Evolutionary conservation across 495 filamentous ascomycete genomes (phyloP).

Genomic region (Penicillium arizonense): DNA sequence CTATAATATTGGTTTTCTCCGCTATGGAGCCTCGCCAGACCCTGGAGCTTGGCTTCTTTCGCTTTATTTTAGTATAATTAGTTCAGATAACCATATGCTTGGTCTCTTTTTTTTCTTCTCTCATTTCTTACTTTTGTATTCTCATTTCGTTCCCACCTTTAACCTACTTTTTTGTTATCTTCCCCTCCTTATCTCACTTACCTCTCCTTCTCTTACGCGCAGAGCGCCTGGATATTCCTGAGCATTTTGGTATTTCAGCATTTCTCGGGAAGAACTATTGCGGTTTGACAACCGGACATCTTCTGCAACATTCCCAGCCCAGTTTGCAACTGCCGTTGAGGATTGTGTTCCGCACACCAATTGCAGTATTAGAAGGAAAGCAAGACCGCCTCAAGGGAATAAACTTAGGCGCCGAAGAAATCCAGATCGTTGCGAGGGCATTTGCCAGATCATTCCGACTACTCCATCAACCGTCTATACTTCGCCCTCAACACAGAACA

Average conservation of each 20-base stretch:
- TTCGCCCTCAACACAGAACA: background rate
- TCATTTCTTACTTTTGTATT: slow-evolving; percentile 4
- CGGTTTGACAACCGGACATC: slow-evolving; percentile 15
- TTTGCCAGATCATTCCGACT: slow-evolving; percentile 3
- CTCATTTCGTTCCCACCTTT: slow-evolving; percentile 10
- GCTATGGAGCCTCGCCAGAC: slow-evolving; percentile 21
- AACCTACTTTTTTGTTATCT: slow-evolving; percentile 5
- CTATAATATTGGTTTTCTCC: slow-evolving; percentile 4
- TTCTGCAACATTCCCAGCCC: slow-evolving; percentile 22
- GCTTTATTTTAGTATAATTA: slow-evolving; percentile 17
- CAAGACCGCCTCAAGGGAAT: background rate
- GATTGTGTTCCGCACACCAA: slow-evolving; percentile 25
- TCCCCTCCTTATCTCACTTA: slow-evolving; percentile 6
- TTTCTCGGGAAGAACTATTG: slow-evolving; percentile 26
- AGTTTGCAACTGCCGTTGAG: slow-evolving; percentile 33
- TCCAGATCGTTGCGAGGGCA: background rate
- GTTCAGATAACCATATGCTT: slow-evolving; percentile 13
- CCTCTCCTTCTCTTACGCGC: background rate
- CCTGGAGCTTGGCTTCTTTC: slow-evolving; percentile 30
- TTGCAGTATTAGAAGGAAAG: slow-evolving; percentile 1
- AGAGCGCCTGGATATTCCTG: background rate
- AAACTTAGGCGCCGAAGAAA: background rate
- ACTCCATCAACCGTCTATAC: background rate
- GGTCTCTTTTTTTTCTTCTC: slow-evolving; percentile 10
- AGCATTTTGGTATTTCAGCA: background rate